phyloP scores from a whole-genome alignment of 352 stramenopile genomes.

The Hyaloperonospora brassicae region DNA sequence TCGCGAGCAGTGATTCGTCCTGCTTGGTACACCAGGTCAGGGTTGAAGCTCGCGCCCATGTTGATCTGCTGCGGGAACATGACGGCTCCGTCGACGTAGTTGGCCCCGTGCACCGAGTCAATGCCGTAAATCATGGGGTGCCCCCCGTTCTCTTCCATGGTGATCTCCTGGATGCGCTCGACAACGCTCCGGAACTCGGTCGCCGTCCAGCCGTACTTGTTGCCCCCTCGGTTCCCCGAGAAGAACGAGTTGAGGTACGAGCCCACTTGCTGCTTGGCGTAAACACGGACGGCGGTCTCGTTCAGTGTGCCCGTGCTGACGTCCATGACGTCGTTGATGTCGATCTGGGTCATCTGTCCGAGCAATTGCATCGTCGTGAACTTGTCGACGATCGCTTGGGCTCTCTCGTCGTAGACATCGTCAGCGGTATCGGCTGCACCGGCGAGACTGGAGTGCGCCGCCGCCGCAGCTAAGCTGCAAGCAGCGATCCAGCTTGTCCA shows the following conservation, averaged over 20 bases:
- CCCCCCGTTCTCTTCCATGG: constrained; percentile 22
- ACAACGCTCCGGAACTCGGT: background rate
- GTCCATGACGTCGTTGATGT: background rate
- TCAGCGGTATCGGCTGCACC: too few species aligned
- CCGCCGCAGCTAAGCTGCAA: too few species aligned
- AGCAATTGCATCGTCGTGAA: background rate
- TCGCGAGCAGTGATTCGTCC: constrained; percentile 73
- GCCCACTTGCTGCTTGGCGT: background rate
- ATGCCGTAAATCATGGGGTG: constrained; percentile 81
- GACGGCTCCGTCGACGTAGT: constrained; percentile 72
- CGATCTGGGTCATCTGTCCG: constrained; percentile 1
- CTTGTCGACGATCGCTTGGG: background rate
- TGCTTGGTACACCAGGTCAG: constrained; percentile 53
- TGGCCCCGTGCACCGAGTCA: constrained; percentile 88
- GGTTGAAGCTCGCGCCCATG: constrained; percentile 83
- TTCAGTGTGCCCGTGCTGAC: background rate
- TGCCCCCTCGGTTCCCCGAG: background rate
- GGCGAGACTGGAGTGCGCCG: background rate
- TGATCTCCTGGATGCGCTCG: constrained; percentile 1
- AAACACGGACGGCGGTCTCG: background rate
- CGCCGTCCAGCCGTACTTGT: background rate
- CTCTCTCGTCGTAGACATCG: too few species aligned
- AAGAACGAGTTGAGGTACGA: background rate
- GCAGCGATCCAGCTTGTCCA: too few species aligned
- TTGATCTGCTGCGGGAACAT: constrained; percentile 88